A percentile compares a stretch with the other conserved stretches of the same genome.
These are phyloP conservation scores for Gautieria morchelliformis DNA, from an alignment of 768 basidiomycete species.

Conservation along the genomic window DNA sequence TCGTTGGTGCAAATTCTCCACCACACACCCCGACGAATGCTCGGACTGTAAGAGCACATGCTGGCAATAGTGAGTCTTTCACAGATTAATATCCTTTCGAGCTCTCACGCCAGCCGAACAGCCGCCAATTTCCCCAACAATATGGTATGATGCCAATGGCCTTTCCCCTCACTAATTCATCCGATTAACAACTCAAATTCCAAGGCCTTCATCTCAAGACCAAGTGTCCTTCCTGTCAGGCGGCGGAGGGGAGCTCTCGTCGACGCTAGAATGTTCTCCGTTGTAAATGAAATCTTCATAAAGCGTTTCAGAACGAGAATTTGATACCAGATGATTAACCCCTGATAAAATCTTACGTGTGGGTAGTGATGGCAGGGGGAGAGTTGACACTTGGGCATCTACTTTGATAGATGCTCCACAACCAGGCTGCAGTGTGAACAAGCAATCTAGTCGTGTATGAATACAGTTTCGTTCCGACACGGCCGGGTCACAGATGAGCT, in stretches of 20 bases:
- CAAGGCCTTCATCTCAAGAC: slow-evolving; percentile 28
- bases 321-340: too few species aligned
- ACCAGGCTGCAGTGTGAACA: too few species aligned
- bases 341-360: too few species aligned
- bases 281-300: not conserved
- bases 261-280: not conserved
- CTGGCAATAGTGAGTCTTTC: slow-evolving; percentile 63
- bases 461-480: too few species aligned
- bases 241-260: not conserved
- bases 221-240: slow-evolving; percentile 23
- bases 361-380: too few species aligned
- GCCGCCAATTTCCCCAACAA: slow-evolving; percentile 36
- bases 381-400: too few species aligned
- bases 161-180: slow-evolving; percentile 36
- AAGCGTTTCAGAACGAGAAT: not conserved
- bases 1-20: slow-evolving; percentile 62
- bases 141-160: slow-evolving; percentile 47
- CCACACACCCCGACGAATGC: slow-evolving; percentile 50
- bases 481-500: too few species aligned
- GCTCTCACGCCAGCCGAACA: slow-evolving; percentile 2
- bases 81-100: slow-evolving; percentile 1
- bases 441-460: too few species aligned
- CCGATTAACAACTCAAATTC: slow-evolving; percentile 33
- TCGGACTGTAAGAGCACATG: slow-evolving; percentile 52
- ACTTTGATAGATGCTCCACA: too few species aligned